Conservation (phyloP, 2,329 filamentous ascomycete species). For the Sporothrix mexicana region DNA sequence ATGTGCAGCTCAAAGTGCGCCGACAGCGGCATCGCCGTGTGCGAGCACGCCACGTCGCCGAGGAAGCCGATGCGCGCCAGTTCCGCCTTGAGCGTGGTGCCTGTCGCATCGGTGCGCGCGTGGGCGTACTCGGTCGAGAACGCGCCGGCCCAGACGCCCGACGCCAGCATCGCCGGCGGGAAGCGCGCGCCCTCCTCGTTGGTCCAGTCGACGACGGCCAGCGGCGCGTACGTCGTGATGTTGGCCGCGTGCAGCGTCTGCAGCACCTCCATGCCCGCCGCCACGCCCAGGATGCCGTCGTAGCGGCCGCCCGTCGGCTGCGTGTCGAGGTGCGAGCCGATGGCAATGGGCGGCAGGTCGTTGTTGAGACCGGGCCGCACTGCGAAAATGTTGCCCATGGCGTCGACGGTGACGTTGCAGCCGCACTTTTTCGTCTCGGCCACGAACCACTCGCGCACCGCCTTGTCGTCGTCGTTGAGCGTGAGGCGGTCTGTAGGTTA, state of each 20-base stretch:
- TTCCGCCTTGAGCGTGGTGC: conserved; percentile 73
- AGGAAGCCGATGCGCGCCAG: conserved; percentile 75
- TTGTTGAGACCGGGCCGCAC: conserved; percentile 3
- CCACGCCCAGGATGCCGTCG: conserved; percentile 57
- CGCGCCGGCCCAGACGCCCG: conserved; percentile 76
- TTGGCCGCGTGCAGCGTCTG: conserved; percentile 69
- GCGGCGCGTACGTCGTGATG: conserved; percentile 70
- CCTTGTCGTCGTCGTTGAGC: conserved; percentile 2
- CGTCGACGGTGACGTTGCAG: not conserved
- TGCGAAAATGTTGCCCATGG: conserved; percentile 6
- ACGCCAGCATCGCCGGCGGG: conserved; percentile 74
- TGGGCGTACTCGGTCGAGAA: conserved; percentile 67
- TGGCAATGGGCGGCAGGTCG: not conserved
- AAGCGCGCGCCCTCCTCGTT: conserved; percentile 85
- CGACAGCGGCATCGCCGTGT: conserved; percentile 67
- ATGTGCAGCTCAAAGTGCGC: conserved; percentile 87
- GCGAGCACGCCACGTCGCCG: conserved; percentile 59
- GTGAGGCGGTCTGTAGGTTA: conserved; percentile 55
- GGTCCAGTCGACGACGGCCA: conserved; percentile 81
- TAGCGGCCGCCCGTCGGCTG: conserved; percentile 52
- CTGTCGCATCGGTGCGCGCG: conserved; percentile 64
- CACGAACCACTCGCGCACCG: not conserved
- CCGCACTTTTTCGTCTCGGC: not conserved
- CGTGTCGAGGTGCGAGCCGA: conserved; percentile 67
- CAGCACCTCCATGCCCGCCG: conserved; percentile 75